Conservation (phyloP, 1,139 yeast genomes). For the Scheffersomyces quercinus region DNA sequence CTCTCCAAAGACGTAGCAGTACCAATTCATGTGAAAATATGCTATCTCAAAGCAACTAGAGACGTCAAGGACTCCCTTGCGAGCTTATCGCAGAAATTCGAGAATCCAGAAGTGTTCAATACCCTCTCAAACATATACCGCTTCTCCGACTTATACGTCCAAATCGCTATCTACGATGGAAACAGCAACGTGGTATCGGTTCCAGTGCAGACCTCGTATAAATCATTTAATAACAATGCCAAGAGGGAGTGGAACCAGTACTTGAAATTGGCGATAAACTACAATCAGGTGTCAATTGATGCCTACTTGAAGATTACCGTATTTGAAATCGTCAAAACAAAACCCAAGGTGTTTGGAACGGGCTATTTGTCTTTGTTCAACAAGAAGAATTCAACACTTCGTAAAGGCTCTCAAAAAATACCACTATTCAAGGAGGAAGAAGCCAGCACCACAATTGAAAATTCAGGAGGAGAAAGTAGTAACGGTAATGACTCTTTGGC, state of each 20-base stretch:
- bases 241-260: slow-evolving; percentile 53
- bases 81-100: slow-evolving; percentile 49
- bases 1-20: slow-evolving; percentile 69
- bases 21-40: slow-evolving; percentile 43
- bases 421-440: slow-evolving; percentile 17
- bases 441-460: not conserved
- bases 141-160: slow-evolving; percentile 62
- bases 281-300: slow-evolving; percentile 65
- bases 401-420: slow-evolving; percentile 43
- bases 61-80: slow-evolving; percentile 12
- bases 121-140: slow-evolving; percentile 50
- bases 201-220: slow-evolving; percentile 68
- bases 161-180: slow-evolving; percentile 57
- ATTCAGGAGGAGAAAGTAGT: no score
- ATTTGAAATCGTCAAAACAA: slow-evolving; percentile 63
- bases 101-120: slow-evolving; percentile 53
- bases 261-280: slow-evolving; percentile 68
- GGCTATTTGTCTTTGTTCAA: slow-evolving; percentile 66
- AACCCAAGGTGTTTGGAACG: slow-evolving; percentile 53
- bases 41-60: slow-evolving; percentile 12
- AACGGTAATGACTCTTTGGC: no score
- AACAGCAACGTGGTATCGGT: slow-evolving; percentile 64
- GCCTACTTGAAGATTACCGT: slow-evolving; percentile 62
- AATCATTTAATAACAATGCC: slow-evolving; percentile 49
- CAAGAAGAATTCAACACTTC: slow-evolving; percentile 24